These are phyloP conservation scores for Eleusine indica DNA, from an alignment of 176 grass and related monocot genomes.

Conservation along the genomic window DNA sequence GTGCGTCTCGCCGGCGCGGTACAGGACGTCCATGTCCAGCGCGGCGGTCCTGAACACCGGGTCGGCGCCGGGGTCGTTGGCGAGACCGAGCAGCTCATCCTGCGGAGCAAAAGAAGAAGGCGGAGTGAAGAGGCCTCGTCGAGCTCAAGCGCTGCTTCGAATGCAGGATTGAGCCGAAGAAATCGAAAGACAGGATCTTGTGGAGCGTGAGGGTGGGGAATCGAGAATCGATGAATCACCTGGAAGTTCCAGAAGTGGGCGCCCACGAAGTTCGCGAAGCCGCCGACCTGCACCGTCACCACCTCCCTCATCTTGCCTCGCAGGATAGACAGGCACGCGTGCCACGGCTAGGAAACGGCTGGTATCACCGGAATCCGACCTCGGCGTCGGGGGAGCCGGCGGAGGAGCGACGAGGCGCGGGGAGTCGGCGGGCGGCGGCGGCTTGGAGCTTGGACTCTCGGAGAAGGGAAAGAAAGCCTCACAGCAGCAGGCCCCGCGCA, in stretches of 20 bases:
- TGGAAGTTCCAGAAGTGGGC: conserved; percentile 67
- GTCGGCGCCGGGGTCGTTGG: conserved; percentile 60
- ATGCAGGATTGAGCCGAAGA: background rate
- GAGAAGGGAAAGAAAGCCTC: background rate
- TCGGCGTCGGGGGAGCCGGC: background rate
- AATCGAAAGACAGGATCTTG: background rate
- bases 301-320: conserved; percentile 48
- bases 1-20: conserved; percentile 73
- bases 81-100: conserved; percentile 95
- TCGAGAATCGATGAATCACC: background rate
- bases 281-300: conserved; percentile 60
- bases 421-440: background rate
- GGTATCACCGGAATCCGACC: background rate
- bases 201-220: background rate
- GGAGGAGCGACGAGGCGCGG: background rate
- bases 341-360: background rate
- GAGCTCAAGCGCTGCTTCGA: background rate
- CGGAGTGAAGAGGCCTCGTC: background rate
- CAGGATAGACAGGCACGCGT: background rate
- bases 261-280: conserved; percentile 58
- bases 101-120: conserved; percentile 21
- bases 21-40: conserved; percentile 83
- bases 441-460: background rate
- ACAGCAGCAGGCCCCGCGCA: too few relatives aligned
- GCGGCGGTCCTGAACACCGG: conserved; percentile 51